Evolutionary conservation across 1,139 yeast species (phyloP), one percentile per base, ranked within the genome.

Genomic region (Chernovozyma sophiae-reginae): DNA sequence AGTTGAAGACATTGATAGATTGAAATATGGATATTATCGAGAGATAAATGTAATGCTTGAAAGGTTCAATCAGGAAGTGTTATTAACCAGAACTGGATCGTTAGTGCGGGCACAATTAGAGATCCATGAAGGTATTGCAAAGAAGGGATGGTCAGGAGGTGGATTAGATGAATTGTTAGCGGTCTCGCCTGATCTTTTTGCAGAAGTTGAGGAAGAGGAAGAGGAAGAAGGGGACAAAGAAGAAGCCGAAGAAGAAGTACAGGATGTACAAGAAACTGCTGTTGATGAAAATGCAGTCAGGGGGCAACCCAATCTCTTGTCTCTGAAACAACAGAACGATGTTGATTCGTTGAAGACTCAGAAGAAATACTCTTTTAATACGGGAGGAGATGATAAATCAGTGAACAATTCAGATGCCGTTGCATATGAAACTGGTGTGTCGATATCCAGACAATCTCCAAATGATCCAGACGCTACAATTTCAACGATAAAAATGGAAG

Each of bases 101-200:
- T 66, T 84, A 7, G 79, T 86, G 2, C 64, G 87, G 36, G 92
- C 94, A 2, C 92, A 86, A 51, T 77, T 87, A 25, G 94, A 86
- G 50, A 77, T 86, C 4, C 81, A 78, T 48, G 95, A 85, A 51
- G 82, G 85, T 16, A 77, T 87, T 25, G 95, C 95, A 0, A 71
- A 80, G 40, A 86, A 86, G 54, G 94, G 95, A 7, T 82, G 90
- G 87, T 72, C 84, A 10, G 95, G 95, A 8, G 92, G 92, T 16
- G 95, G 95, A 0, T 60, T 86, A 29, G 95, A 86, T 52, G 81
- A 75, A 22, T 60, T 86, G 36, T 61, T 80, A 30, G 58, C 70
- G n/a, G 56, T 68, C 33, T 68, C 79, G 11, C 78, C 77, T 2
- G 81, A 77, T 48, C 70, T 78, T 3, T 75, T 77, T 49, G 65